A percentile compares a stretch with the other conserved stretches of the same genome.
phyloP scores from a whole-genome alignment of 345 rosid species.

The Melaleuca alternifolia region DNA sequence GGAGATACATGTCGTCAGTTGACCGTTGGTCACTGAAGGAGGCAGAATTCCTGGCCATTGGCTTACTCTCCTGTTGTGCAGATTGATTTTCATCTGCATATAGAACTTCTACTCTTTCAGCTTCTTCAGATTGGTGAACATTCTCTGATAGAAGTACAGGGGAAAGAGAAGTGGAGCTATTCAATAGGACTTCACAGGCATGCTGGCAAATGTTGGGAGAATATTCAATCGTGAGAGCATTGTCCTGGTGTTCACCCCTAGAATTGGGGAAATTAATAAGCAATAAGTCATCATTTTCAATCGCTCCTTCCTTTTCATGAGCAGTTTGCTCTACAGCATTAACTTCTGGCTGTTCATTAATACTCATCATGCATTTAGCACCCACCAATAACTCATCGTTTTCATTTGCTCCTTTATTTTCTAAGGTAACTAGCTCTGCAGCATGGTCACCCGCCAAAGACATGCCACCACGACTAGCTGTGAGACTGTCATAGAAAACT shows the following conservation, averaged over 20 bases:
- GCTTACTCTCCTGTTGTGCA: slow-evolving; percentile 1
- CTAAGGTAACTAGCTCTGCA: background rate
- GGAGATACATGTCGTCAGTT: slow-evolving; percentile 15
- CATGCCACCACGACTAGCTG: slow-evolving; percentile 6
- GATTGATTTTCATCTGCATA: slow-evolving; percentile 7
- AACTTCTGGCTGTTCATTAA: slow-evolving; percentile 13
- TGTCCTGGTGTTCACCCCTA: background rate
- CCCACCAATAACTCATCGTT: slow-evolving; percentile 9
- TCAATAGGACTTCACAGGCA: background rate
- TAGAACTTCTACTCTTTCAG: slow-evolving; percentile 4
- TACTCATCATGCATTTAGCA: slow-evolving; percentile 8
- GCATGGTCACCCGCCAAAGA: background rate
- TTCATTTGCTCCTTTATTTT: background rate
- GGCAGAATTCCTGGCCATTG: background rate
- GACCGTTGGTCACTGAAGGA: background rate
- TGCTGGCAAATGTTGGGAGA: background rate
- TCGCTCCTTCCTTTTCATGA: slow-evolving; percentile 6
- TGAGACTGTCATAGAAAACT: slow-evolving; percentile 6
- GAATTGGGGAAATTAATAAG: slow-evolving; percentile 5
- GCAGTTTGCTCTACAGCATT: slow-evolving; percentile 4
- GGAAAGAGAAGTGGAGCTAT: slow-evolving; percentile 1
- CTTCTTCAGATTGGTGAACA: slow-evolving; percentile 7
- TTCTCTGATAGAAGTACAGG: slow-evolving; percentile 6
- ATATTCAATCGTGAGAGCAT: slow-evolving; percentile 1
- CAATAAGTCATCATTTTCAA: slow-evolving; percentile 1